Conservation (phyloP, 768 basidiomycete species). For the Xanthoconium purpureum region DNA sequence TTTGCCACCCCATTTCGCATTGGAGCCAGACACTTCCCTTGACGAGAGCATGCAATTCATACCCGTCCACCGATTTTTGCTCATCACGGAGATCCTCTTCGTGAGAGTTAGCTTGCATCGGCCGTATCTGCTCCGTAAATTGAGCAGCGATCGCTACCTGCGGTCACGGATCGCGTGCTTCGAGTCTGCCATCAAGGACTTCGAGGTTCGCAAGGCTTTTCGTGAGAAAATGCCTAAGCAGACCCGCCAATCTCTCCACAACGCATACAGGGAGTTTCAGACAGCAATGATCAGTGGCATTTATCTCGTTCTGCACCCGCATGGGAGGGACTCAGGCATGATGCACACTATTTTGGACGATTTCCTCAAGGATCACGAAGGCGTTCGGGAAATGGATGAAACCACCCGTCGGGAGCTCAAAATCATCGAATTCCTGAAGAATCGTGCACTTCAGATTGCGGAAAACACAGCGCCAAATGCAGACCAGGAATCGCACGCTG, state of each 20-base stretch:
- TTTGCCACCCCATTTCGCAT: conserved; percentile 76
- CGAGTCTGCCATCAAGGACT: conserved; percentile 86
- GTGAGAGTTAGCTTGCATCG: conserved; percentile 82
- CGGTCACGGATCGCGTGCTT: conserved; percentile 86
- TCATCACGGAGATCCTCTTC: conserved; percentile 87
- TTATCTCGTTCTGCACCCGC: conserved; percentile 77
- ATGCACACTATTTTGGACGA: conserved; percentile 81
- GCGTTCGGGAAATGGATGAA: conserved; percentile 66
- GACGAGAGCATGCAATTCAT: conserved; percentile 66
- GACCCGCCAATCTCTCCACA: conserved; percentile 67
- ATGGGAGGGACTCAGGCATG: conserved; percentile 58
- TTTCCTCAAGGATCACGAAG: conserved; percentile 61
- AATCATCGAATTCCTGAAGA: conserved; percentile 79
- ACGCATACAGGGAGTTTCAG: conserved; percentile 85
- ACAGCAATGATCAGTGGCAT: conserved; percentile 89
- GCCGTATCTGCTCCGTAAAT: conserved; percentile 76
- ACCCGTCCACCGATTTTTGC: conserved; percentile 81
- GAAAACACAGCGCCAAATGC: conserved; percentile 30
- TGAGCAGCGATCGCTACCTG: conserved; percentile 75
- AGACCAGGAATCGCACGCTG: conserved; percentile 13
- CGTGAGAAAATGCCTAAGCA: conserved; percentile 59
- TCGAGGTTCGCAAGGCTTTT: conserved; percentile 71
- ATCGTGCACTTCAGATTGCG: conserved; percentile 55
- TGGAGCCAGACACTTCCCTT: conserved; percentile 73
- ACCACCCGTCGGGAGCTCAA: conserved; percentile 80